Evolutionary conservation across 2,329 filamentous ascomycete species (phyloP), one percentile per base, ranked within the genome.

Genomic region (Lecanosticta acicola): DNA sequence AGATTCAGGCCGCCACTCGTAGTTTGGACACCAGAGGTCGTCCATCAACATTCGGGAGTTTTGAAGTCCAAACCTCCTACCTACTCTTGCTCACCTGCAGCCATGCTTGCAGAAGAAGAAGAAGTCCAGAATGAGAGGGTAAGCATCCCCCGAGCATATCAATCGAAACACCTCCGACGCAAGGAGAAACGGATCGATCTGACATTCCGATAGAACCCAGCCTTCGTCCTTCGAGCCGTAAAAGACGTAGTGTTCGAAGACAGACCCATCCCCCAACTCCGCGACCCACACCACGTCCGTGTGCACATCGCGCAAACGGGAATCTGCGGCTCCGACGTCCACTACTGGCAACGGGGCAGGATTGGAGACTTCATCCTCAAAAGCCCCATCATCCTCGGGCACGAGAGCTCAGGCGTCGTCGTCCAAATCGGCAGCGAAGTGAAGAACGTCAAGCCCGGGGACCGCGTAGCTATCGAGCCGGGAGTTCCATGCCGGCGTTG

Each of bases 241-340:
- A 76, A 81, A 64, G 77, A 86, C 59, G 83, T 91, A 55, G 69
- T 73, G 50, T 91, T 82, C 68, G 80, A 82, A 67, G 81, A 89
- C 61, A 79, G 82, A n/a, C 84, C 85, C 5, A 69, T 87, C 46
- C 87, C 87, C 29, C 66, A 77, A 46, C 71, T 91, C 55, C 66
- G 77, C 50, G 50, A 55, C 34, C 74, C 78, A 10, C 76, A 87
- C 71, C 82, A 90, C 66, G 85, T 91, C 51, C 76, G 90, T 57
- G 81, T 93, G 44, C 80, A 84, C 60, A 75, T 90, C 55, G 83
- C 83, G 70, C 90, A 84, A 72, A 93, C 87, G 1, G 87, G 87
- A 58, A 90, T 93, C 68, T 93, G 87, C 71, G 87, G 87, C 46
- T 88, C 84, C 48, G 87, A 93, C 69, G 45, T 58, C 5, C 57